A percentile compares a stretch with the other conserved stretches of the same genome.
Conservation (phyloP, 2,329 filamentous ascomycete species). For the Clarireedia sp. region DNA sequence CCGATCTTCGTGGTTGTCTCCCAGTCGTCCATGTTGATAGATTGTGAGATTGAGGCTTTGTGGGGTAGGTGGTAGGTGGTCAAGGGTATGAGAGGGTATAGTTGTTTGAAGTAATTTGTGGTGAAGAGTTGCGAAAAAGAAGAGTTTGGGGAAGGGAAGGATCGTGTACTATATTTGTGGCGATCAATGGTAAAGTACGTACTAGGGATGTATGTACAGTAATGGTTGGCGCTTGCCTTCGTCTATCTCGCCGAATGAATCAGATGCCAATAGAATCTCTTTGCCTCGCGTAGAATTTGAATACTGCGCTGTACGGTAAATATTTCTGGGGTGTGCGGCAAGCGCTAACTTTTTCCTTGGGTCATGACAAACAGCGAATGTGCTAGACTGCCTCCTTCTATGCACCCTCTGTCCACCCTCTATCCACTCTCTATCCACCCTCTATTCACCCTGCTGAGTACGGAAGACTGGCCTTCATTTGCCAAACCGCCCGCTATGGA, state of each 20-base stretch:
- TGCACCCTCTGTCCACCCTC: too few species aligned
- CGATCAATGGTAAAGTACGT: neutral
- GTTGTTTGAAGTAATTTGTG: neutral
- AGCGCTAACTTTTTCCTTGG: too few species aligned
- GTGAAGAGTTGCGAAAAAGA: neutral
- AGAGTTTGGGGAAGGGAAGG: neutral
- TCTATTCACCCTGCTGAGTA: too few species aligned
- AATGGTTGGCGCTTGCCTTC: neutral
- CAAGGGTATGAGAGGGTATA: neutral
- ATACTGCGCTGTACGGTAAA: too few species aligned
- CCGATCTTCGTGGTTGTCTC: constrained; percentile 88
- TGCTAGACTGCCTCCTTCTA: too few species aligned
- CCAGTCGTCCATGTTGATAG: constrained; percentile 63
- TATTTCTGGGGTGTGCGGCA: too few species aligned
- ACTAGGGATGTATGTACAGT: too few species aligned
- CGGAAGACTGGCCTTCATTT: too few species aligned
- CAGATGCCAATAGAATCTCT: constrained; percentile 8
- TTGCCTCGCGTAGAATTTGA: too few species aligned
- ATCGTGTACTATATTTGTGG: constrained; percentile 6
- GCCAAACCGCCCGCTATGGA: too few species aligned
- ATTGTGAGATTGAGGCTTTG: neutral
- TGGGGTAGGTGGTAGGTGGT: neutral
- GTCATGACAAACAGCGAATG: too few species aligned
- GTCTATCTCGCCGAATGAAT: constrained; percentile 9
- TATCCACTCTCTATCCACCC: too few species aligned